Evolutionary conservation across 2,329 filamentous ascomycete species (phyloP), one percentile per base, ranked within the genome.

Genomic region (Fusarium mangiferae): DNA sequence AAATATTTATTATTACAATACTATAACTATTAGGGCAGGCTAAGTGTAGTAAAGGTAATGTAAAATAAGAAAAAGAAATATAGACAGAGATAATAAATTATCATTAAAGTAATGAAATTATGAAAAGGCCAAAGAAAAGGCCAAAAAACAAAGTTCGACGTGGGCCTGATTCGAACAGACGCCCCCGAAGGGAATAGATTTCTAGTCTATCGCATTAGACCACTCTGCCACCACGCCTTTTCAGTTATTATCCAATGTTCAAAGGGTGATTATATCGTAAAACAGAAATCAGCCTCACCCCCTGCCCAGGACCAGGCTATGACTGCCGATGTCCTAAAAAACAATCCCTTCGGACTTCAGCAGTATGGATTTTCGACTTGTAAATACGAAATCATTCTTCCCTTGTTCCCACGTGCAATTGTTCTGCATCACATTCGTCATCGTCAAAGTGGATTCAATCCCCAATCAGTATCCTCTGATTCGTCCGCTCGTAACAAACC

Each of bases 161-260:
- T 60, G 49, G 66, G 64, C 66, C 66, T 69, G 66, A 69, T 69
- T 69, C n/a, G n/a, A n/a, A n/a, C n/a, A n/a, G n/a, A n/a, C n/a
- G n/a, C n/a, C n/a, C n/a, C n/a, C n/a, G n/a, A n/a, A n/a, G 26
- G 67, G 66, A 69, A 69, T 69, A 69, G 65, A 69, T 69, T 69
- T 69, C 66, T 68, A 69, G 66, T 69, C 65, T 69, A 68, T 69
- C 66, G 66, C 66, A 68, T 69, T 69, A 69, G 66, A 69, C 66
- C 66, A 69, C 66, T 69, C 66, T 68, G 66, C 66, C 66, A 69
- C 66, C 58, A 60, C 57, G 66, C 66, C 66, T 63, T 68, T 18
- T 20, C 1, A 6, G 18, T 22, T 48, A 2, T 1, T 1, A 22
- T 1, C 0, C 1, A 1, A 0, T 0, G 6, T 15, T 2, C 3